Conservation (phyloP, 768 basidiomycete species). For the Tylopilus plumbeoviolaceoides region DNA sequence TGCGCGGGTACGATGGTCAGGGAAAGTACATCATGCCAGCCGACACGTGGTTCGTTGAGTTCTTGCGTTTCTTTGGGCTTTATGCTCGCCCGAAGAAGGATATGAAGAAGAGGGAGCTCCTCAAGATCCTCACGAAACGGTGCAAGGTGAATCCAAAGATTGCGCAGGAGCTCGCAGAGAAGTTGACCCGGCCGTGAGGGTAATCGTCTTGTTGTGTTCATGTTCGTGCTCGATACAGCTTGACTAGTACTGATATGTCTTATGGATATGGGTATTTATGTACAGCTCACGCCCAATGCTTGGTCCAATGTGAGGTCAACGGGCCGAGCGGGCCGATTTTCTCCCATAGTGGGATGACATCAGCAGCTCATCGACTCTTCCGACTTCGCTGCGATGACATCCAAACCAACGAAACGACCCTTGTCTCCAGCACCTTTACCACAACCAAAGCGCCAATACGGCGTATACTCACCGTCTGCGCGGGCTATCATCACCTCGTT, state of each 20-base stretch:
- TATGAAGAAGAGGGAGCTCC: conserved; percentile 13
- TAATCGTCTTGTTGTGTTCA: not conserved
- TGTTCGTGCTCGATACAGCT: not conserved
- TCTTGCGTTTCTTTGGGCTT: conserved; percentile 16
- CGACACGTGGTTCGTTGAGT: conserved; percentile 22
- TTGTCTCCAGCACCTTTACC: conserved; percentile 49
- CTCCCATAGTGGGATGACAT: not conserved
- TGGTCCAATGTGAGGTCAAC: not conserved
- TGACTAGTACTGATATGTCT: not conserved
- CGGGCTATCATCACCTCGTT: conserved; percentile 35
- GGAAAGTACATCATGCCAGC: conserved; percentile 22
- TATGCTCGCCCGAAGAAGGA: conserved; percentile 15
- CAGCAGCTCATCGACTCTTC: not conserved
- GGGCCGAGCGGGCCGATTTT: conserved; percentile 15
- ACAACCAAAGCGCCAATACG: conserved; percentile 53
- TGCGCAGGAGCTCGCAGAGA: conserved; percentile 16
- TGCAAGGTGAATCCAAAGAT: conserved; percentile 19
- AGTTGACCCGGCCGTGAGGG: conserved; percentile 1
- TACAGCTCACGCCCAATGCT: not conserved
- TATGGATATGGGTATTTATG: not conserved
- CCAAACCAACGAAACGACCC: conserved; percentile 40
- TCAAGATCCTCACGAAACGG: conserved; percentile 21
- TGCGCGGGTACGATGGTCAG: conserved; percentile 11
- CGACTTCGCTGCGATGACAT: conserved; percentile 33
- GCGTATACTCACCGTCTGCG: conserved; percentile 8